A percentile compares a stretch with the other conserved stretches of the same genome.
Evolutionary conservation across 768 basidiomycete genomes (phyloP).

Genomic region (Suillus discolor): DNA sequence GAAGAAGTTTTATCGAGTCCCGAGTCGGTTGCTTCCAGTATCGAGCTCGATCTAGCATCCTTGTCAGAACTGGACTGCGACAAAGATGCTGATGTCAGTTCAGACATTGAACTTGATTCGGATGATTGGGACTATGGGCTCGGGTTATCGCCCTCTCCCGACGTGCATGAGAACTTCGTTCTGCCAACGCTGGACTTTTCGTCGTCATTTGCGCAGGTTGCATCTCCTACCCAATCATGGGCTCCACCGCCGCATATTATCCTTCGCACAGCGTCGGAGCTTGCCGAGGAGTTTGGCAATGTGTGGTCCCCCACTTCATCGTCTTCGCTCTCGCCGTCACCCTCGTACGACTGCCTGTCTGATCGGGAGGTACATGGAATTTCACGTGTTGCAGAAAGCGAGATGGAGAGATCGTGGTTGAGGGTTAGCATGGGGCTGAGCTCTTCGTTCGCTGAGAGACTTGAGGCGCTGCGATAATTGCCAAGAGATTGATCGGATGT

Average conservation of each 20-base stretch:
- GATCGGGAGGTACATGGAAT: not conserved
- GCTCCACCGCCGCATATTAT: slow-evolving; percentile 16
- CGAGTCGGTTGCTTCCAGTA: slow-evolving; percentile 6
- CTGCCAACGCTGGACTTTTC: slow-evolving; percentile 81
- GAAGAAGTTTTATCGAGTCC: not conserved
- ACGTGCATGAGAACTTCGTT: slow-evolving; percentile 69
- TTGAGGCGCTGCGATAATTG: not conserved
- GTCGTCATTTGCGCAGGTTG: slow-evolving; percentile 38
- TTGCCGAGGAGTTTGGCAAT: slow-evolving; percentile 15
- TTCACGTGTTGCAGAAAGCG: not conserved
- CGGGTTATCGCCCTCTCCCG: slow-evolving; percentile 26
- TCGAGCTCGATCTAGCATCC: slow-evolving; percentile 12
- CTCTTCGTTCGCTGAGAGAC: slow-evolving; percentile 17
- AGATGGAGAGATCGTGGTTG: slow-evolving; percentile 23
- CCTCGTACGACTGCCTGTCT: slow-evolving; percentile 2
- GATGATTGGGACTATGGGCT: slow-evolving; percentile 14
- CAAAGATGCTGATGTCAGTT: not conserved
- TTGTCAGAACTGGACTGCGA: slow-evolving; percentile 15
- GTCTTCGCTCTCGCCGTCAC: not conserved
- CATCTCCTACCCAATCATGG: slow-evolving; percentile 4
- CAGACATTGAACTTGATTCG: slow-evolving; percentile 1
- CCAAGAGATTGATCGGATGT: not conserved
- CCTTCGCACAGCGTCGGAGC: slow-evolving; percentile 28
- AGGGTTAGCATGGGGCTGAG: slow-evolving; percentile 17
- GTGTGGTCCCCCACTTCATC: slow-evolving; percentile 7